phyloP scores from a whole-genome alignment of 2,329 filamentous ascomycete genomes.

The Fusarium sororula region DNA sequence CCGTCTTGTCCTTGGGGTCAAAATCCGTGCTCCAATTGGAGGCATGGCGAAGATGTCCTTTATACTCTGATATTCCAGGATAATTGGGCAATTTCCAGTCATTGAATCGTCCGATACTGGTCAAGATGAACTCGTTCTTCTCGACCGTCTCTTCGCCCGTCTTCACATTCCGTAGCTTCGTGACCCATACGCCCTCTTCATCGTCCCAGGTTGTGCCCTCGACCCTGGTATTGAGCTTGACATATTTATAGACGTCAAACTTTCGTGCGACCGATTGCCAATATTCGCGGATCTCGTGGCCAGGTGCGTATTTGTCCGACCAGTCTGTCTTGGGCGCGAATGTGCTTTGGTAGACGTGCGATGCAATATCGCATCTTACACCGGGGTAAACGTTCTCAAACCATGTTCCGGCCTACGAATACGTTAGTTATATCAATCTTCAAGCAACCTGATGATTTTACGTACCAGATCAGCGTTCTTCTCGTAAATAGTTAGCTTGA shows the following conservation, averaged over 20 bases:
- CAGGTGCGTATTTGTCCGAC: conserved; percentile 73
- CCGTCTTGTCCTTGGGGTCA: conserved; percentile 58
- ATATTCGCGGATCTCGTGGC: conserved; percentile 73
- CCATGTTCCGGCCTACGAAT: conserved; percentile 59
- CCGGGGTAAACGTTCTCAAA: conserved; percentile 69
- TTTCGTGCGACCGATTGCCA: conserved; percentile 71
- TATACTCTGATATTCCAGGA: conserved; percentile 63
- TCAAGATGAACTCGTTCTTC: conserved; percentile 68
- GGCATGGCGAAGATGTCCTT: conserved; percentile 66
- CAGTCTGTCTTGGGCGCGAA: conserved; percentile 75
- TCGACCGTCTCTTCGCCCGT: conserved; percentile 53
- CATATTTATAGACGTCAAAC: conserved; percentile 69
- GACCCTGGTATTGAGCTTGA: conserved; percentile 65
- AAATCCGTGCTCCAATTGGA: conserved; percentile 67
- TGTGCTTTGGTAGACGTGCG: conserved; percentile 75
- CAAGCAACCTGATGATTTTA: background rate
- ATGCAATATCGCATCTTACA: conserved; percentile 73
- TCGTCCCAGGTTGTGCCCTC: conserved; percentile 65
- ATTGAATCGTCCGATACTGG: conserved; percentile 73
- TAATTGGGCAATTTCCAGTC: conserved; percentile 70
- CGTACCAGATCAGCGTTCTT: conserved; percentile 74
- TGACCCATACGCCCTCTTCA: conserved; percentile 61
- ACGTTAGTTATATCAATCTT: background rate
- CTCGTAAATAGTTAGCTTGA: conserved; percentile 72
- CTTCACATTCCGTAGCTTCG: conserved; percentile 55